Percentiles rank a stretch among this genome's conserved stretches.
phyloP scores from a whole-genome alignment of 1,284 basidiomycete species.

The Anthracocystis setariae region DNA sequence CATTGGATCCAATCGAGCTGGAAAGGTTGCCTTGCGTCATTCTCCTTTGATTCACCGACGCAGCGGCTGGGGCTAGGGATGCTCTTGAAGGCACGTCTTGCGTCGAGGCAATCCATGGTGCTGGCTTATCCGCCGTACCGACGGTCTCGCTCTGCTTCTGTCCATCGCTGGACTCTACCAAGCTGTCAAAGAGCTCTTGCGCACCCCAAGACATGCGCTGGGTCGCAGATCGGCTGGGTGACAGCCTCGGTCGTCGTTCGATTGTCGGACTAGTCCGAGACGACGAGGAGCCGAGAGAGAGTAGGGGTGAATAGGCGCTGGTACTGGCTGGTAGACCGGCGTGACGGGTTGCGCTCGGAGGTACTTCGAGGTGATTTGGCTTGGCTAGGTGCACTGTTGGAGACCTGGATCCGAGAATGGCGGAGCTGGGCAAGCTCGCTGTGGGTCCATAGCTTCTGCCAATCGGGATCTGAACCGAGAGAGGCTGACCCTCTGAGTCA shows the following conservation, averaged over 20 bases:
- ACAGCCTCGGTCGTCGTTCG: slow-evolving; percentile 32
- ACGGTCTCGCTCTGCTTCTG: neutral
- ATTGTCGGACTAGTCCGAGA: slow-evolving; percentile 30
- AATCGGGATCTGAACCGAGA: slow-evolving; percentile 42
- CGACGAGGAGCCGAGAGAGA: slow-evolving; percentile 29
- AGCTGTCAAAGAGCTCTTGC: slow-evolving; percentile 50
- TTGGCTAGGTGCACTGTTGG: slow-evolving; percentile 19
- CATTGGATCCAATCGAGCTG: slow-evolving; percentile 38
- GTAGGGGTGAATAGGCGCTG: slow-evolving; percentile 50
- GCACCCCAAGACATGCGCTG: slow-evolving; percentile 49
- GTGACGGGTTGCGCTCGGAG: slow-evolving; percentile 20
- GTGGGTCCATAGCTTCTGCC: slow-evolving; percentile 27
- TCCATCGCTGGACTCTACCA: slow-evolving; percentile 19
- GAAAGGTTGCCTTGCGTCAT: slow-evolving; percentile 35
- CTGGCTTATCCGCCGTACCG: slow-evolving; percentile 26
- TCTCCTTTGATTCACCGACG: slow-evolving; percentile 18
- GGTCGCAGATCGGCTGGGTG: slow-evolving; percentile 19
- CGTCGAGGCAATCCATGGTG: slow-evolving; percentile 59
- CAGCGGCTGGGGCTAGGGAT: slow-evolving; percentile 22
- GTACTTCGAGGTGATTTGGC: slow-evolving; percentile 23
- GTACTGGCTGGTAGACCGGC: slow-evolving; percentile 34
- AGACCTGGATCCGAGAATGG: slow-evolving; percentile 44
- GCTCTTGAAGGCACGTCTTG: slow-evolving; percentile 34
- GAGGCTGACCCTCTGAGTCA: slow-evolving; percentile 35
- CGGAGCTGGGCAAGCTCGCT: slow-evolving; percentile 41